Evolutionary conservation across 164 flowering plant genomes (phyloP), one percentile per base, ranked within the genome.

Genomic region (Stephania cephalantha): DNA sequence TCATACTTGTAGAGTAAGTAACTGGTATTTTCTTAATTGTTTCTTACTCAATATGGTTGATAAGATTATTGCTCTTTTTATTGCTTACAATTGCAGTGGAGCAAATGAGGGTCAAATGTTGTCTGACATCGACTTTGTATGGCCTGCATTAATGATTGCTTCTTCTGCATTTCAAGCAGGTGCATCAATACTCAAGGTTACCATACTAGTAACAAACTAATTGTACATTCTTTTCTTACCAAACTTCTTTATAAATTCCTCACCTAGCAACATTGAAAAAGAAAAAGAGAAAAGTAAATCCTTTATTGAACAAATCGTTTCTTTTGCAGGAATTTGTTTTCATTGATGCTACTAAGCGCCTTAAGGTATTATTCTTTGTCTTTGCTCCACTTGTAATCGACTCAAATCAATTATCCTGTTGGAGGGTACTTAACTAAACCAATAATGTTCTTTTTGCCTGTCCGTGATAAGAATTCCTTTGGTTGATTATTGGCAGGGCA

Each of bases 151-250:
- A 53, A 90, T 91, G 97, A 79, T 94, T 71, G 87, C 84, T 76
- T 94, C 98, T 65, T 84, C 88, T 81, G 97, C 94, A 75, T 87
- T 90, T 81, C 98, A 90, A 85, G 95, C 97, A 68, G 90, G 87
- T 78, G 89, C 95, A 76, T 91, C 97, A 30, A 88, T 94, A 70
- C 73, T 94, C 76, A 94, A 94, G 97, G 98, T 92, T 82, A 71
- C 71, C 63, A 35, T 66, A 63, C 18, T 11, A 52, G 48, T 55
- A 29, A 48, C 15, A 50, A 50, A 9, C 10, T 50, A 50, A 50
- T 50, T 50, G 10, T 50, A 50, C 10, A 31, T 25, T 68, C 22
- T 31, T 45, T 13, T 70, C 2, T 15, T 71, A 50, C 55, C 55
- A 50, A 50, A 50, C 3, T 31, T 31, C 35, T 31, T 31, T 31